A percentile compares a stretch with the other conserved stretches of the same genome.
These are phyloP conservation scores for Volvox carteri DNA, from an alignment of 163 green algal species.

Conservation along the genomic window DNA sequence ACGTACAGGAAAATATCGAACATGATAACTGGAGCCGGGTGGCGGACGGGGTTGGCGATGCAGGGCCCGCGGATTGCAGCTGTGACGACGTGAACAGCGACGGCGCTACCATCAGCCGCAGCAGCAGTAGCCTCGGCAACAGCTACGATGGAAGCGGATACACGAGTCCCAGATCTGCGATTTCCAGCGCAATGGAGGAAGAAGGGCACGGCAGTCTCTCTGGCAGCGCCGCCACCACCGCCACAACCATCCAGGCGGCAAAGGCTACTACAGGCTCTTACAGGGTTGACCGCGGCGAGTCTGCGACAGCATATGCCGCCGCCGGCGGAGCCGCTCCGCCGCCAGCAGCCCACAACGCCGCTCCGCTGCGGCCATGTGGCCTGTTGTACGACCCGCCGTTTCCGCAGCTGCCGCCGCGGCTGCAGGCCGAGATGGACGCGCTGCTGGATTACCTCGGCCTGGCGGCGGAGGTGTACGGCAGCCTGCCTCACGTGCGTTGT, in stretches of 20 bases:
- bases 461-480: constrained; percentile 6
- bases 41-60: background rate
- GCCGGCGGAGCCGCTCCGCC: too few relatives aligned
- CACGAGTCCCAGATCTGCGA: too few relatives aligned
- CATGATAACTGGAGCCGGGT: background rate
- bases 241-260: background rate
- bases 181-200: background rate
- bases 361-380: too few relatives aligned
- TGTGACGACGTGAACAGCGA: background rate
- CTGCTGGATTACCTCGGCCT: constrained; percentile 26
- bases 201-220: background rate
- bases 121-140: background rate
- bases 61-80: background rate
- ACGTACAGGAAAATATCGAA: background rate
- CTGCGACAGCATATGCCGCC: background rate
- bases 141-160: background rate
- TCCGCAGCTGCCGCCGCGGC: background rate
- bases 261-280: too few relatives aligned
- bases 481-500: constrained; percentile 1
- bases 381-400: background rate
- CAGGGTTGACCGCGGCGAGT: too few relatives aligned
- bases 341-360: background rate
- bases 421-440: constrained; percentile 8
- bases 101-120: background rate
- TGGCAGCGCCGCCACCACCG: too few relatives aligned